These are phyloP conservation scores for Hemileccinum hortonii DNA, from an alignment of 1,284 basidiomycete species.

Conservation along the genomic window DNA sequence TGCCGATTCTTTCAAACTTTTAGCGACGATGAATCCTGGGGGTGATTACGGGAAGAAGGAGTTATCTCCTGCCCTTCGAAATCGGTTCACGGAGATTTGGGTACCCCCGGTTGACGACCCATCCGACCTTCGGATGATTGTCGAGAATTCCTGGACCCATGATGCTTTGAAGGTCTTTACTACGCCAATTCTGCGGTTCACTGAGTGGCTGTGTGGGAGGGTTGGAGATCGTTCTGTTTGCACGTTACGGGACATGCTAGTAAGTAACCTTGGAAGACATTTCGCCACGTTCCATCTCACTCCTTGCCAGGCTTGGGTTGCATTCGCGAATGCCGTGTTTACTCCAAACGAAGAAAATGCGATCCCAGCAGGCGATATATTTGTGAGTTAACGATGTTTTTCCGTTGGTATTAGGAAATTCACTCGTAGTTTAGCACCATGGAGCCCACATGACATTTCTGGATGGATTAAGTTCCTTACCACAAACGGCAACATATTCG, in stretches of 20 bases:
- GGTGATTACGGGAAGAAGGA: slow-evolving; percentile 99
- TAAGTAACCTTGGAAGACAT: slow-evolving; percentile 39
- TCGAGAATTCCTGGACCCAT: slow-evolving; percentile 71
- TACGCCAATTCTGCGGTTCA: slow-evolving; percentile 72
- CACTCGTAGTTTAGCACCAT: slow-evolving; percentile 60
- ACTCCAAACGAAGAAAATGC: slow-evolving; percentile 32
- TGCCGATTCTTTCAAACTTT: slow-evolving; percentile 74
- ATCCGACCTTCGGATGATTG: slow-evolving; percentile 78
- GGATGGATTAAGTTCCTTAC: slow-evolving; percentile 79
- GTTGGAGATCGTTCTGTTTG: slow-evolving; percentile 70
- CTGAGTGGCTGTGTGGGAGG: slow-evolving; percentile 73
- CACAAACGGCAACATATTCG: slow-evolving; percentile 63
- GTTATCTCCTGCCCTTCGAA: slow-evolving; percentile 92
- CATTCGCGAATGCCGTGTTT: slow-evolving; percentile 76
- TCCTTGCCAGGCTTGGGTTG: slow-evolving; percentile 79
- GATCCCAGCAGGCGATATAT: slow-evolving; percentile 56
- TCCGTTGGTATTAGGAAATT: slow-evolving; percentile 3
- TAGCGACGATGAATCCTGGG: slow-evolving; percentile 99
- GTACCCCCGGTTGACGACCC: slow-evolving; percentile 85
- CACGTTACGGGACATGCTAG: slow-evolving; percentile 87
- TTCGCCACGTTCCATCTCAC: slow-evolving; percentile 9
- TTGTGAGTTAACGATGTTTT: slow-evolving; percentile 54
- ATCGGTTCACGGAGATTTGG: slow-evolving; percentile 99
- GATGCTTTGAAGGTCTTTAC: slow-evolving; percentile 63
- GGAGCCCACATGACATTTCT: slow-evolving; percentile 85